phyloP scores from a whole-genome alignment of 345 rosid genomes.

The Populus deltoides region DNA sequence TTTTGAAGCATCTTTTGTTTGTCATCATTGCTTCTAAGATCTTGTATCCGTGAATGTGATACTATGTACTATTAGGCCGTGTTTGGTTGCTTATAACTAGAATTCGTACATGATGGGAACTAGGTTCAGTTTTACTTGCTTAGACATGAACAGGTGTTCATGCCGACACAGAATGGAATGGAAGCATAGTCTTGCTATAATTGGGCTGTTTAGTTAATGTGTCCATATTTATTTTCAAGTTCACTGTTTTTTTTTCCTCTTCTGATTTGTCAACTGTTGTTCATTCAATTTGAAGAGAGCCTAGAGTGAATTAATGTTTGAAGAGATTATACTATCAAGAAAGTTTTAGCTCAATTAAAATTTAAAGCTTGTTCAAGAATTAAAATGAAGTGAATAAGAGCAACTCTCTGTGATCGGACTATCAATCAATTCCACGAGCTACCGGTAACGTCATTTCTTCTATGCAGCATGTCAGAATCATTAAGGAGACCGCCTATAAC shows the following conservation, averaged over 20 bases:
- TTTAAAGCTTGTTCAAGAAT: neutral
- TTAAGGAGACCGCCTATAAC: conserved; percentile 40
- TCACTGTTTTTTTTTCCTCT: neutral
- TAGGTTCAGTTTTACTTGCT: conserved; percentile 3
- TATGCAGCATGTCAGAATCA: conserved; percentile 60
- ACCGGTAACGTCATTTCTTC: conserved; percentile 13
- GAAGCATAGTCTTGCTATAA: neutral
- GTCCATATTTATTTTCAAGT: neutral
- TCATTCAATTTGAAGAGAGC: neutral
- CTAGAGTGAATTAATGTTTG: neutral
- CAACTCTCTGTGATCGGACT: neutral
- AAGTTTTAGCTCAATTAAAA: neutral
- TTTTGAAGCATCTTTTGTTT: neutral
- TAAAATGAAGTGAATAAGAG: neutral
- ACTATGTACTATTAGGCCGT: conserved; percentile 12
- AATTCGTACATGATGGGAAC: conserved; percentile 8
- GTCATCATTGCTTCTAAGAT: conserved; percentile 14
- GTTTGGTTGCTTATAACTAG: conserved; percentile 12
- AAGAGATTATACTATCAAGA: neutral
- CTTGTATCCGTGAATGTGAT: conserved; percentile 15
- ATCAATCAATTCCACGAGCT: neutral
- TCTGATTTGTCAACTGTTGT: conserved; percentile 2
- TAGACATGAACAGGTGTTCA: neutral
- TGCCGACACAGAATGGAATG: neutral
- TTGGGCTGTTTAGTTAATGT: neutral